These are phyloP conservation scores for Hyaloscypha variabilis DNA, from an alignment of 495 filamentous ascomycete genomes.

Conservation along the genomic window DNA sequence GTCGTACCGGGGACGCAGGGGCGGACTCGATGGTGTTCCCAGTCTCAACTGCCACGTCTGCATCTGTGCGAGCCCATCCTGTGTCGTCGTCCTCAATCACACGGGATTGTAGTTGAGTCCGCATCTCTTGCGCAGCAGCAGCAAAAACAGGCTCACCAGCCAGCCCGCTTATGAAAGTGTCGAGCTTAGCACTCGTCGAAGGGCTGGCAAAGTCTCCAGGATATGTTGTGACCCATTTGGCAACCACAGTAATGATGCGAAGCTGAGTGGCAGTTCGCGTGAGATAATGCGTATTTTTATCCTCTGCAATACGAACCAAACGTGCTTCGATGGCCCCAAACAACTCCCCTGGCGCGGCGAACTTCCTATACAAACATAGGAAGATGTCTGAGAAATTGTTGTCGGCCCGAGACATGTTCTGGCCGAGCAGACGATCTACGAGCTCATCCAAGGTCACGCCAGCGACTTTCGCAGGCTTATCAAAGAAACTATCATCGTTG, in stretches of 20 bases:
- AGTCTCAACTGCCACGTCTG: slow-evolving; percentile 28
- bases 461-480: slow-evolving; percentile 50
- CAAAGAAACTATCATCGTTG: slow-evolving; percentile 49
- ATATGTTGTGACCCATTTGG: slow-evolving; percentile 88
- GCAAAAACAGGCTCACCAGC: slow-evolving; percentile 75
- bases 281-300: slow-evolving; percentile 62
- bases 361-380: slow-evolving; percentile 93
- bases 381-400: slow-evolving; percentile 85
- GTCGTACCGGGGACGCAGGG: slow-evolving; percentile 24
- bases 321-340: slow-evolving; percentile 73
- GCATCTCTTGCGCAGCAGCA: slow-evolving; percentile 81
- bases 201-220: slow-evolving; percentile 89
- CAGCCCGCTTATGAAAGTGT: slow-evolving; percentile 70
- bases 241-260: slow-evolving; percentile 78
- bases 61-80: slow-evolving; percentile 72
- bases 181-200: slow-evolving; percentile 68
- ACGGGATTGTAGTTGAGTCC: slow-evolving; percentile 61
- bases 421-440: slow-evolving; percentile 79
- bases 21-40: slow-evolving; percentile 16
- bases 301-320: slow-evolving; percentile 67
- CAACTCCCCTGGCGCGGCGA: slow-evolving; percentile 77
- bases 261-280: slow-evolving; percentile 78
- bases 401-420: slow-evolving; percentile 83
- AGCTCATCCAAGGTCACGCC: slow-evolving; percentile 85
- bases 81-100: slow-evolving; percentile 79